Evolutionary conservation across 768 basidiomycete species (phyloP).

Genomic region (Lyophyllum semitale): DNA sequence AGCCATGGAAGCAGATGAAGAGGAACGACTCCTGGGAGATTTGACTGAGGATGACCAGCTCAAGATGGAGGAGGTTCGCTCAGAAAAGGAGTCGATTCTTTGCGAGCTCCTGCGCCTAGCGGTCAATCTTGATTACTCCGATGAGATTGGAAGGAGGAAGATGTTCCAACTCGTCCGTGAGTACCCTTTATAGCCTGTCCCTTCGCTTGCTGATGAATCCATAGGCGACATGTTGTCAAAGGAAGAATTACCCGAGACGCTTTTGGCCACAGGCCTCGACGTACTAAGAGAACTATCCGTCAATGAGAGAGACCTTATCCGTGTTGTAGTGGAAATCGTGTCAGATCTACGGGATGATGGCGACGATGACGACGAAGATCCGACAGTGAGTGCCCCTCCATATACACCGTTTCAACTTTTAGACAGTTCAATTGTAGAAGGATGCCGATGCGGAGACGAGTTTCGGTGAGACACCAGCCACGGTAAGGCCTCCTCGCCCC

Average conservation of each 20-base stretch:
- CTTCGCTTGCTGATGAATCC: neutral
- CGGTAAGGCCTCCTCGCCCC: conserved; percentile 22
- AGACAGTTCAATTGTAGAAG: conserved; percentile 10
- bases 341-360: conserved; percentile 71
- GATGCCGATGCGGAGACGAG: conserved; percentile 25
- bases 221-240: conserved; percentile 82
- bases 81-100: conserved; percentile 67
- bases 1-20: conserved; percentile 20
- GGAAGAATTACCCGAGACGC: conserved; percentile 63
- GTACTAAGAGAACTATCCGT: conserved; percentile 72
- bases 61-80: conserved; percentile 46
- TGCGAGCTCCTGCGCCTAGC: conserved; percentile 81
- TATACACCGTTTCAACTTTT: neutral
- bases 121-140: conserved; percentile 82
- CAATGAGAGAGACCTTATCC: conserved; percentile 82
- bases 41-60: conserved; percentile 36
- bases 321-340: conserved; percentile 86
- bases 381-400: conserved; percentile 15
- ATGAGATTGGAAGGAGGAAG: conserved; percentile 87
- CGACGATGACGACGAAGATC: conserved; percentile 40
- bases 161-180: conserved; percentile 85
- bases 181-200: conserved; percentile 30
- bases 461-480: conserved; percentile 28
- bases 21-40: conserved; percentile 24
- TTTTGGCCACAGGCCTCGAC: conserved; percentile 80